Base-by-base conservation (phyloP, 1,139 yeast species). In the Yamadazyma membranifaciens region DNA sequence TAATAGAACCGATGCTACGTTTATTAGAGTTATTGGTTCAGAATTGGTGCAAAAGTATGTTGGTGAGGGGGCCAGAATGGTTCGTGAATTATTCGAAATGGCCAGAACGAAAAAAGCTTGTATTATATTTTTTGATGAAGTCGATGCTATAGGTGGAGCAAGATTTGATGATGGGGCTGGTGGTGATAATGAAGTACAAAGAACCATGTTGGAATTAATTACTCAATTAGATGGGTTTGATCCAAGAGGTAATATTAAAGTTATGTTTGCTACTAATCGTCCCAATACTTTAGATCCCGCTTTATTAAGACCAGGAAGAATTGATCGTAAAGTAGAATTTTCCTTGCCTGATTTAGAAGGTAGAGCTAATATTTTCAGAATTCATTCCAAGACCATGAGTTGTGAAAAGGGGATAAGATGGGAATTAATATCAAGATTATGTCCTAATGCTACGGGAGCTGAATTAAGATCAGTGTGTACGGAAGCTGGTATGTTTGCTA, bases 51-150 rank as follows among this genome's bases (percentile, higher is more conserved):
- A 92, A 63, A 92, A 92, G 65, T 92, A 92, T 62, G 98, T 92
- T 40, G 98, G 98, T 60, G 98, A 92, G 69, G 98, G 98, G 69
- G 98, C 98, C 4, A 81, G 98, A 61, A 92, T 92, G 98, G 98
- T 92, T 44, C 80, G 98, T 62, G 98, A 92, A 67, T 75, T 92
- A 57, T 92, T 92, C 58, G 98, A 92, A 63, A 89, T 92, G 98
- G 98, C 98, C 2, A 83, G 98, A 63, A 87, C 97, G 31, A 91
- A 92, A 65, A 89, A 91, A 60, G 98, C 98, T 4, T 91, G 97
- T 67, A 92, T 92, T 58, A 91, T 92, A 46, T 86, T 86, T 65
- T 91, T 92, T 59, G 98, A 92, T 67, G 98, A 92, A 72, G 86
- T 92, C 51, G 98, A 92, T 69, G 98, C 98, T 31, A 88, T 92